These are phyloP conservation scores for Colletotrichum sp. DNA, from an alignment of 2,329 filamentous ascomycete species.

Conservation along the genomic window DNA sequence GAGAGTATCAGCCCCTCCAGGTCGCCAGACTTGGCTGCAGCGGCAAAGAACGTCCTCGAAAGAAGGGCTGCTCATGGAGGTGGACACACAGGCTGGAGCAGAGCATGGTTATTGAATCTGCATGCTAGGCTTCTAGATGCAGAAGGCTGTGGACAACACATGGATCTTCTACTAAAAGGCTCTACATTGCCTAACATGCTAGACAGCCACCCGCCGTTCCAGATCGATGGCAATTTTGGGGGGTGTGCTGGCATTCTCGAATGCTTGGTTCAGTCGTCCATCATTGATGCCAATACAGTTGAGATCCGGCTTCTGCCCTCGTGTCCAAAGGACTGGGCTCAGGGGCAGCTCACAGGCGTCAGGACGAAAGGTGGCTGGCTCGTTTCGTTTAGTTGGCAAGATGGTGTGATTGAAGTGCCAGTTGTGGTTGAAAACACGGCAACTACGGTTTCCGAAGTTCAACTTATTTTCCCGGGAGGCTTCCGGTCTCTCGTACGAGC, in stretches of 20 bases:
- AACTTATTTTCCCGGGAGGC: neutral
- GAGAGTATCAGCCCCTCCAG: slow-evolving; percentile 30
- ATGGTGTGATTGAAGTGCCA: slow-evolving; percentile 1
- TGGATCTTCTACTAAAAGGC: slow-evolving; percentile 11
- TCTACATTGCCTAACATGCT: slow-evolving; percentile 20
- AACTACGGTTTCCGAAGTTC: neutral
- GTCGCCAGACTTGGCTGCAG: slow-evolving; percentile 24
- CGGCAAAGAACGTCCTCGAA: slow-evolving; percentile 32
- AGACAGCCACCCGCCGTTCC: slow-evolving; percentile 40
- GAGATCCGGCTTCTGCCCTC: slow-evolving; percentile 10
- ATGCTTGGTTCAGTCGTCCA: slow-evolving; percentile 12
- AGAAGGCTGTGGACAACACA: slow-evolving; percentile 27
- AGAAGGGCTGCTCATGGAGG: slow-evolving; percentile 37
- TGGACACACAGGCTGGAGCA: slow-evolving; percentile 55
- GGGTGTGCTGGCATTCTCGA: slow-evolving; percentile 43
- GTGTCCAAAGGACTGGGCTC: slow-evolving; percentile 1
- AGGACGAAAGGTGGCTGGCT: slow-evolving; percentile 14
- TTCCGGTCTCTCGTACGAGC: neutral
- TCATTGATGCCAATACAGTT: neutral
- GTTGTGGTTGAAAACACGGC: neutral
- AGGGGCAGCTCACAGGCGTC: neutral
- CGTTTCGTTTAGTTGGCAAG: slow-evolving; percentile 2
- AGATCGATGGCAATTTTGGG: slow-evolving; percentile 57
- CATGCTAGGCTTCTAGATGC: slow-evolving; percentile 47
- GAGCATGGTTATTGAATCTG: slow-evolving; percentile 51